Evolutionary conservation across 768 basidiomycete genomes (phyloP).

Genomic region (Tricholoma terreum): DNA sequence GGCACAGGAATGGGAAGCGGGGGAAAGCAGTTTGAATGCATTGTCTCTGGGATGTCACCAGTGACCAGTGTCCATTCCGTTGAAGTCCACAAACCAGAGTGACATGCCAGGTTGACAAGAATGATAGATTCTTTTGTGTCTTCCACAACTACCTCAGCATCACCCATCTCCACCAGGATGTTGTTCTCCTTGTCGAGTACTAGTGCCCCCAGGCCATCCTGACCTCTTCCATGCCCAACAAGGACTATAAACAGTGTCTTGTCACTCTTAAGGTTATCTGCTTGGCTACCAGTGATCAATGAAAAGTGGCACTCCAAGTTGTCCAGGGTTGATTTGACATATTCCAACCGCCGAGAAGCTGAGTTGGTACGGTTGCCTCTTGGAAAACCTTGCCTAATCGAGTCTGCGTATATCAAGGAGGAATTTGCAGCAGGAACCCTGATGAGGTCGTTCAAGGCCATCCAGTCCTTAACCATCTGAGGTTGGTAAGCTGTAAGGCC

Average conservation of each 20-base stretch:
- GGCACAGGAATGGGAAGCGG: not conserved
- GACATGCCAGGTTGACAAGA: not conserved
- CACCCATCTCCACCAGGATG: not conserved
- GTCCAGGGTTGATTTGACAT: not conserved
- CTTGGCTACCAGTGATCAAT: not conserved
- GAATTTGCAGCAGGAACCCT: not conserved
- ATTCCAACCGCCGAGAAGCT: not conserved
- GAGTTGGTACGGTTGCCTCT: not conserved
- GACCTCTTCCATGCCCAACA: not conserved
- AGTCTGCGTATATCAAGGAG: not conserved
- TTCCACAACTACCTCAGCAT: not conserved
- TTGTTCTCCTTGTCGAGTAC: not conserved
- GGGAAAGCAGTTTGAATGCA: not conserved
- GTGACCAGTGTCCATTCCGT: not conserved
- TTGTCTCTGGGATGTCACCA: not conserved
- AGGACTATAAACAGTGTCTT: not conserved
- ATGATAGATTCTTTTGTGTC: not conserved
- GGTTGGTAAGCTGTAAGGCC: not conserved
- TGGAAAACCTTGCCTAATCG: not conserved
- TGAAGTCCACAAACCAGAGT: not conserved
- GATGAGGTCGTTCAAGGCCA: not conserved
- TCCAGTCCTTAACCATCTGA: not conserved
- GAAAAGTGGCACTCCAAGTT: not conserved
- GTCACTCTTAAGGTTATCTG: not conserved
- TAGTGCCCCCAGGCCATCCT: not conserved